These are phyloP conservation scores for Tilletia horrida DNA, from an alignment of 1,284 basidiomycete genomes.

Conservation along the genomic window DNA sequence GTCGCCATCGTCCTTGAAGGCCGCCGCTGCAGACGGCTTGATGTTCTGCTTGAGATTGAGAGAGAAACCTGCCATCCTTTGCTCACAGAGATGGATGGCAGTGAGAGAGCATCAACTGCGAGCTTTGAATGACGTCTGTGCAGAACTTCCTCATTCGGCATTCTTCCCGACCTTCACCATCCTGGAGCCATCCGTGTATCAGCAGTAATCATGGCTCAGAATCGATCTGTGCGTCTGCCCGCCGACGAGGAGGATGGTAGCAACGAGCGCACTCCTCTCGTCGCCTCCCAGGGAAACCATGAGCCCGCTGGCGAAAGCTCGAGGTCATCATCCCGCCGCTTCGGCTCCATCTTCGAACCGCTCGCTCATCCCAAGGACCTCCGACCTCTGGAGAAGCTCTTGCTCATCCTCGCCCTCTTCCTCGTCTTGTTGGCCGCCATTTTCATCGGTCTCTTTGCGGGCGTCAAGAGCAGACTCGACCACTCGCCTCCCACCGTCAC, in stretches of 20 bases:
- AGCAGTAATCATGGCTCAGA: background rate
- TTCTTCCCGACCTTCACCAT: background rate
- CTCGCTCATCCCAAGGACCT: slow-evolving; percentile 65
- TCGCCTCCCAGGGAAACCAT: background rate
- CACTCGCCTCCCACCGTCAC: slow-evolving; percentile 49
- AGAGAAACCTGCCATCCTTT: slow-evolving; percentile 12
- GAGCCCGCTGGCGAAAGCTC: background rate
- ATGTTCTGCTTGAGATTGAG: background rate
- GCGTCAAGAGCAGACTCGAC: slow-evolving; percentile 56
- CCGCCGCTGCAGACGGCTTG: background rate
- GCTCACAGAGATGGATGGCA: too few relatives aligned
- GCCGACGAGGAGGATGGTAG: slow-evolving; percentile 4
- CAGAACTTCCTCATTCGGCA: too few relatives aligned
- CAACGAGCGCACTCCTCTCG: slow-evolving; percentile 10
- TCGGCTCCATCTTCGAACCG: slow-evolving; percentile 29
- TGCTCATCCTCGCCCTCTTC: slow-evolving; percentile 70
- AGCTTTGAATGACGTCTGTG: too few relatives aligned
- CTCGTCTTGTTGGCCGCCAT: slow-evolving; percentile 77
- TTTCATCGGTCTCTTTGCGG: slow-evolving; percentile 79
- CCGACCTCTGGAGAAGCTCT: slow-evolving; percentile 77
- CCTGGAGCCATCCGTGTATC: background rate
- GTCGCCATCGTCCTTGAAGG: background rate
- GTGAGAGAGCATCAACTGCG: too few relatives aligned
- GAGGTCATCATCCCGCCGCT: background rate
- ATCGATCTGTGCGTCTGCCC: background rate